Conservation (phyloP, 1,139 yeast species). For the Trichomonascaceae sp. region DNA sequence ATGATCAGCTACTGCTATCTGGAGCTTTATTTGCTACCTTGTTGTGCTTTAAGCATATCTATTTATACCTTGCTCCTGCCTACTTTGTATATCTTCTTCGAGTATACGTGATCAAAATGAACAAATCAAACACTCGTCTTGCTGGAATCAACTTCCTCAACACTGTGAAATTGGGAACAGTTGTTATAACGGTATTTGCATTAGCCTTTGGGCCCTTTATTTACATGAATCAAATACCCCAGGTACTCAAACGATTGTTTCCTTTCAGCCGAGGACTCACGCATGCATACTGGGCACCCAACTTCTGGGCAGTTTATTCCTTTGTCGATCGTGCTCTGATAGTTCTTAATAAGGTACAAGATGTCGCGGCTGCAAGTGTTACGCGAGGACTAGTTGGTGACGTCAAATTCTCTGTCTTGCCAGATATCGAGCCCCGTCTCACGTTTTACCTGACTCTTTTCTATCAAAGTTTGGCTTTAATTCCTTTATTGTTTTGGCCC, state of each 20-base stretch:
- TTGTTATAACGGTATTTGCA: slow-evolving; percentile 58
- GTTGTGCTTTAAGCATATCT: slow-evolving; percentile 90
- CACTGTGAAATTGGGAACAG: slow-evolving; percentile 53
- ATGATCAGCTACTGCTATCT: slow-evolving; percentile 51
- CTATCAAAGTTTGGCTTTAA: slow-evolving; percentile 66
- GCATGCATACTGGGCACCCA: slow-evolving; percentile 99
- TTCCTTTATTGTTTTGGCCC: slow-evolving; percentile 73
- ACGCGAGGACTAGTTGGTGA: slow-evolving; percentile 94
- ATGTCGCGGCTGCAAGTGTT: slow-evolving; percentile 32
- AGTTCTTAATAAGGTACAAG: slow-evolving; percentile 33
- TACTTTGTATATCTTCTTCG: slow-evolving; percentile 75
- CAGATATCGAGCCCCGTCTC: slow-evolving; percentile 68
- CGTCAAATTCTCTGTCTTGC: slow-evolving; percentile 71
- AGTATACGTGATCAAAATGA: slow-evolving; percentile 44
- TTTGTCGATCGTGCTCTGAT: slow-evolving; percentile 72
- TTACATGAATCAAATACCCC: slow-evolving; percentile 56
- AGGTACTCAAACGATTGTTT: slow-evolving; percentile 63
- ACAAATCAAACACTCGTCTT: not conserved
- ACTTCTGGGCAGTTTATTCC: slow-evolving; percentile 91
- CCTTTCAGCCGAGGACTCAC: slow-evolving; percentile 95
- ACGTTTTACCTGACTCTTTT: slow-evolving; percentile 76
- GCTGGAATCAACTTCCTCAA: slow-evolving; percentile 47
- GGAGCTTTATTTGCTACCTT: slow-evolving; percentile 71
- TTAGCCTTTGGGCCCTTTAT: slow-evolving; percentile 80
- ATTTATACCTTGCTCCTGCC: slow-evolving; percentile 90